Base-by-base conservation (phyloP, 306 rosid species). In the Quercus alba region DNA sequence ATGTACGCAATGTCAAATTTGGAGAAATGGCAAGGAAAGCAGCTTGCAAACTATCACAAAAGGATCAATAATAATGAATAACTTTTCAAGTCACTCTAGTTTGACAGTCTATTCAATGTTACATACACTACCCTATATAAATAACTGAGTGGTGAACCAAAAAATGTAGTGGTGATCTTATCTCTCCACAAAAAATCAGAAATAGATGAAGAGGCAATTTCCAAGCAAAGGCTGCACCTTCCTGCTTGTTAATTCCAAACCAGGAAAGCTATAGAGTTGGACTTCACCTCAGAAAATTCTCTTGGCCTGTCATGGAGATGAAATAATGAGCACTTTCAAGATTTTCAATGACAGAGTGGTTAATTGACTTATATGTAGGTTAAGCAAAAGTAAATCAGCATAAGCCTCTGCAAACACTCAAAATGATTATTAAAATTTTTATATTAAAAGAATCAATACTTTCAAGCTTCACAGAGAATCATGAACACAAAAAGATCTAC, bases 261-360 rank as follows among this genome's bases (percentile, higher is more conserved):
- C 82, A 41, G 20, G 74, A 49, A 67, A 77, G 20, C 21, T 23
- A 69, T 66, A 56, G 57, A 56, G 72, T 85, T 74, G 80, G 33
- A 70, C 58, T 55, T 76, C 67, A 72, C 87, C 88, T 56, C 90
- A 69, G 57, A 92, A 59, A 77, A 81, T 46, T 20, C 83, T 86
- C 84, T 90, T 94, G 72, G 88, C 92, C 98, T 94, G 97, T 81
- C 79, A 80, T 6, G 61, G 28, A 49, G 46, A 81, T 41, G 56
- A 69, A 66, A 80, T 59, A 61, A 73, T 56, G 49, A 67, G 75
- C 73, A 80, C 81, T 77, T 75, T 67, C 63, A 70, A 67, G 67
- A 70, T 63, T 74, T 64, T 81, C 52, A 63, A 52, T 0, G 11
- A 35, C 75, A 62, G 72, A 73, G 72, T 75, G 77, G 59, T 70